Evolutionary conservation across 2,329 filamentous ascomycete species (phyloP), one percentile per base, ranked within the genome.

Genomic region (Talaromyces sp.): DNA sequence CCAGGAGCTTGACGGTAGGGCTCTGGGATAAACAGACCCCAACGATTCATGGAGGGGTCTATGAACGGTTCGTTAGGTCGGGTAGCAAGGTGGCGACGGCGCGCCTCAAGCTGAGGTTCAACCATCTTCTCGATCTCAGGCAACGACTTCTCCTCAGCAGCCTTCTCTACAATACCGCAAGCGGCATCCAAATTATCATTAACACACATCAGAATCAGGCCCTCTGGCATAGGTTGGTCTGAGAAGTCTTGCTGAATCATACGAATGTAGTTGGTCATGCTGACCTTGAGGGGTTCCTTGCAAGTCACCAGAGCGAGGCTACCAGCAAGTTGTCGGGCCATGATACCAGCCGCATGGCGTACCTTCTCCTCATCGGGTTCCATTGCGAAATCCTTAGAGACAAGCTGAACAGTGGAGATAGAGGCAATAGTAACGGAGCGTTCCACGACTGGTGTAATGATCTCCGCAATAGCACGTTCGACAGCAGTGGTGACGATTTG

Each of bases 201-300:
- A 56, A 99, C 93, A 73, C 95, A 97, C 90, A 99, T 97, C 51
- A 97, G 84, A 56, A 99, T 94, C 29, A 94, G 90, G 6, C 94
- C 94, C 75, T 99, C 94, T 0, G 94, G 91, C 56, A 99, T 82
- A 14, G 90, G 89, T 63, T 87, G 84, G 48, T 85, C 82, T 2
- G 81, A 81, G 36, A 84, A 76, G 46, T 83, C 82, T 52, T 82
- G 78, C 48, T 90, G 88, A 49, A 90, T 86, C 33, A 96, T 82
- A n/a, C 94, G 88, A 71, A 99, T 91, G 69, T 97, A 96, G 74
- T 97, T 99, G 49, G 89, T 95, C 73, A 99, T 96, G 75, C 95
- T 97, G 72, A 95, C 94, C 55, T 94, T 86, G 14, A 99, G 80
- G 14, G 94, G 94, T 71, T 99, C 94, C 74, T 97, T 99, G 69